phyloP scores from a whole-genome alignment of 2,329 filamentous ascomycete species.

The Fusarium miscanthi region DNA sequence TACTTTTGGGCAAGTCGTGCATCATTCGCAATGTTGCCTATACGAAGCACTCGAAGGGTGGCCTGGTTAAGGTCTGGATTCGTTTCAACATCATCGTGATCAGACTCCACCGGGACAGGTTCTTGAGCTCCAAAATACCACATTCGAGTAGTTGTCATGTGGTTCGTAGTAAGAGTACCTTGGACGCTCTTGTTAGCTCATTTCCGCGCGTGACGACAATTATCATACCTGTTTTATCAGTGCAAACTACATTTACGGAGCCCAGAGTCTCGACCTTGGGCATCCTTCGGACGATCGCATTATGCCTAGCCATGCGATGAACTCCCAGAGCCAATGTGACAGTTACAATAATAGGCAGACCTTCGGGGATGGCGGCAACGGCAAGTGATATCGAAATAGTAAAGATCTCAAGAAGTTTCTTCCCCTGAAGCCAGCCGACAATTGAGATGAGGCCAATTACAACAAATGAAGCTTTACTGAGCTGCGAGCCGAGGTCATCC shows the following conservation, averaged over 20 bases:
- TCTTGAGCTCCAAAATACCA: conserved; percentile 85
- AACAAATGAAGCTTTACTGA: conserved; percentile 96
- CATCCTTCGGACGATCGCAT: conserved; percentile 94
- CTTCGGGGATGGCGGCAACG: conserved; percentile 95
- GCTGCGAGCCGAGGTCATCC: conserved; percentile 95
- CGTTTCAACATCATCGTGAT: conserved; percentile 64
- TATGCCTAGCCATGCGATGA: conserved; percentile 92
- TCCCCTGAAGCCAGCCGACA: conserved; percentile 89
- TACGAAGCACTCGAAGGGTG: conserved; percentile 82
- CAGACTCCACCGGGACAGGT: conserved; percentile 64
- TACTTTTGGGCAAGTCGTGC: conserved; percentile 80
- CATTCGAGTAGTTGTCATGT: conserved; percentile 97
- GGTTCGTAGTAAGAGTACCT: conserved; percentile 95
- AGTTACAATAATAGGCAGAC: conserved; percentile 96
- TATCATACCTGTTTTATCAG: conserved; percentile 86
- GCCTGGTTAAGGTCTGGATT: conserved; percentile 72
- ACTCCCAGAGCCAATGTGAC: conserved; percentile 96
- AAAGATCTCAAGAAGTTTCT: conserved; percentile 91
- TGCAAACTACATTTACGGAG: conserved; percentile 99
- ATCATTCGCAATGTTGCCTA: conserved; percentile 97
- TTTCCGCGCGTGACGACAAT: not conserved
- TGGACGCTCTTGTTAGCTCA: conserved; percentile 29
- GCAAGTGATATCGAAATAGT: conserved; percentile 97
- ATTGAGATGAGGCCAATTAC: conserved; percentile 94
- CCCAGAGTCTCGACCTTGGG: conserved; percentile 97